Evolutionary conservation across 495 filamentous ascomycete genomes (phyloP), one percentile per base, ranked within the genome.

Genomic region (Trichoderma asperelloides): DNA sequence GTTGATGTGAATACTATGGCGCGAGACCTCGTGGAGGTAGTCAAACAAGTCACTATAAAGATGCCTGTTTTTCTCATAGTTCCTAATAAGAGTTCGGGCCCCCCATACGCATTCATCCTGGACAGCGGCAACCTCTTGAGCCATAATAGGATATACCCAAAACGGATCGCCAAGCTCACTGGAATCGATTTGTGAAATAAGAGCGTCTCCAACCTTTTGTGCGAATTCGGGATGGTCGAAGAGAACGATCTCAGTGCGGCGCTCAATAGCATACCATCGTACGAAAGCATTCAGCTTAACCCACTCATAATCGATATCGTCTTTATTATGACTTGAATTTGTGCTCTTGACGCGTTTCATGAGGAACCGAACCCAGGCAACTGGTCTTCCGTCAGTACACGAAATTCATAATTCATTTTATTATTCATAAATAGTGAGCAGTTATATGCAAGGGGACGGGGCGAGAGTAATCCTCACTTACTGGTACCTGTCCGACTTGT

Each of bases 1-100:
- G 3, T 74, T 76, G 25, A 77, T 74, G 67, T 85, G 80, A 30
- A 80, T 78, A 8, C 75, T 75, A 66, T 84, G 81, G 15, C 82
- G 77, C n/a, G 77, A 75, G 65, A 80, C 75, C 49, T 84, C 80
- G 72, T 85, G 80, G 15, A 83, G 69, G 12, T 60, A 67, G 41
- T 71, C 68, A 55, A 81, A 83, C 63, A 80, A 70, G 65, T 65
- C 21, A 57, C 55, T 12, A 39, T 65, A 18, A 63, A 28, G 23
- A 15, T 40, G 18, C 41, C 66, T 68, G 0, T 5, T 51, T 41
- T 28, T 49, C 65, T 74, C 62, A 45, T 63, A 71, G 60, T 76
- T 74, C 39, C 78, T 64, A 13, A 79, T 65, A 7, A 70, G 63
- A 67, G 78, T 65, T 13, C 77, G 78, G 41, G 78, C 70, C 0